Evolutionary conservation across 1,284 basidiomycete genomes (phyloP).

Genomic region (Tremellales sp.): DNA sequence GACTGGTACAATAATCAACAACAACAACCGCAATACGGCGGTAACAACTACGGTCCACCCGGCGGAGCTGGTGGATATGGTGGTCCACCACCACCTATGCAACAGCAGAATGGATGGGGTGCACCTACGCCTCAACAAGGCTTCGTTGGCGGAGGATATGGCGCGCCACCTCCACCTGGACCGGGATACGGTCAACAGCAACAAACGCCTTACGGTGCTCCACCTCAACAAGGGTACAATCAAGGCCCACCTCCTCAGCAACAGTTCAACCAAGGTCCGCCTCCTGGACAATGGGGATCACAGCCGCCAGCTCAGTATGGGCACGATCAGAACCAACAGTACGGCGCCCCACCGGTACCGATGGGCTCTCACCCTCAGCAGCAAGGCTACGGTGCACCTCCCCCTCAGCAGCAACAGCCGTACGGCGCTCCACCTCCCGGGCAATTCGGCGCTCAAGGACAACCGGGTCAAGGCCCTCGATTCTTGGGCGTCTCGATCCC

Average conservation of each 20-base stretch:
- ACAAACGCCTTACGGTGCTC: constrained; percentile 7
- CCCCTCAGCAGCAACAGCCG: constrained; percentile 10
- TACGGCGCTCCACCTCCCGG: constrained; percentile 23
- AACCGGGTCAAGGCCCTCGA: constrained; percentile 11
- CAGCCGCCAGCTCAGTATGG: constrained; percentile 23
- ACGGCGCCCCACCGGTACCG: constrained; percentile 16
- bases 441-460: not conserved
- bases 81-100: no score
- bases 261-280: not conserved
- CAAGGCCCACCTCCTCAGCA: constrained; percentile 8
- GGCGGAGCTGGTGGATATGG: no score
- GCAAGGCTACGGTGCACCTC: constrained; percentile 18
- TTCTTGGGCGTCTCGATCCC: constrained; percentile 45
- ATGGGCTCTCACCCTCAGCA: constrained; percentile 14
- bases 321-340: constrained; percentile 17
- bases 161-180: constrained; percentile 15
- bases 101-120: no score
- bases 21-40: no score
- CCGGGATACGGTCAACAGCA: constrained; percentile 7
- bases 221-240: constrained; percentile 8
- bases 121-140: constrained; percentile 14
- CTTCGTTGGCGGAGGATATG: constrained; percentile 17
- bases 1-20: no score
- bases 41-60: no score
- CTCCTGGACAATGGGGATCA: constrained; percentile 2